Conservation (phyloP, 2,329 filamentous ascomycete genomes). For the Huntiella abstrusa region DNA sequence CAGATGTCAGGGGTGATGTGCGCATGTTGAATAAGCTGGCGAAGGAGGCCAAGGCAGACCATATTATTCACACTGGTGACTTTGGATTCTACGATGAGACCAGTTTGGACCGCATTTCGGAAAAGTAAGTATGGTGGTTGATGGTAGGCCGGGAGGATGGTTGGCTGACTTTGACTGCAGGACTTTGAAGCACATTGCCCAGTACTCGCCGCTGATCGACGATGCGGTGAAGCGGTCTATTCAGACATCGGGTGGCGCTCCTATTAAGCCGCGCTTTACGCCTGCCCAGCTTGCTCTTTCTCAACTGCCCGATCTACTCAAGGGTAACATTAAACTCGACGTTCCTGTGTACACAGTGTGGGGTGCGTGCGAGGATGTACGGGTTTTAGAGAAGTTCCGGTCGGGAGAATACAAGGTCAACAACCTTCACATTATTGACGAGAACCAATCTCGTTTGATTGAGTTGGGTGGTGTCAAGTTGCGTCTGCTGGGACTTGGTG, state of each 20-base stretch:
- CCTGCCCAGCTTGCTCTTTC: constrained; percentile 75
- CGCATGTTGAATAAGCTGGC: constrained; percentile 91
- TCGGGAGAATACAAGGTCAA: constrained; percentile 95
- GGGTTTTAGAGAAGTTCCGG: constrained; percentile 90
- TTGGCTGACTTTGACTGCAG: constrained; percentile 24
- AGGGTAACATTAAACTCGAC: constrained; percentile 75
- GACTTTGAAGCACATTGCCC: constrained; percentile 93
- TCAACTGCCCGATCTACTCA: constrained; percentile 75
- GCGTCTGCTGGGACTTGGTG: constrained; percentile 77
- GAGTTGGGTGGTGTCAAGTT: constrained; percentile 94
- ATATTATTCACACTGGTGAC: constrained; percentile 97
- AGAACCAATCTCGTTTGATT: constrained; percentile 85
- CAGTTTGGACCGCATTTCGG: constrained; percentile 88
- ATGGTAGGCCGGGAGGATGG: no score
- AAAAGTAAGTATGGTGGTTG: constrained; percentile 53
- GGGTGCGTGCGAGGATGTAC: constrained; percentile 96
- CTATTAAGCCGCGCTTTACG: constrained; percentile 71
- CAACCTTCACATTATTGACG: constrained; percentile 96
- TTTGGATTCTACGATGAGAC: constrained; percentile 98
- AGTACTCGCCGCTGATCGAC: constrained; percentile 87
- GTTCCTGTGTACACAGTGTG: constrained; percentile 97
- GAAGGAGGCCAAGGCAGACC: constrained; percentile 82
- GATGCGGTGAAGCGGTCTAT: constrained; percentile 56
- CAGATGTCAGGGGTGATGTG: constrained; percentile 68
- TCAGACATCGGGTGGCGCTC: constrained; percentile 45